Evolutionary conservation across 495 filamentous ascomycete species (phyloP).

Genomic region (Talaromyces trachyspermus): DNA sequence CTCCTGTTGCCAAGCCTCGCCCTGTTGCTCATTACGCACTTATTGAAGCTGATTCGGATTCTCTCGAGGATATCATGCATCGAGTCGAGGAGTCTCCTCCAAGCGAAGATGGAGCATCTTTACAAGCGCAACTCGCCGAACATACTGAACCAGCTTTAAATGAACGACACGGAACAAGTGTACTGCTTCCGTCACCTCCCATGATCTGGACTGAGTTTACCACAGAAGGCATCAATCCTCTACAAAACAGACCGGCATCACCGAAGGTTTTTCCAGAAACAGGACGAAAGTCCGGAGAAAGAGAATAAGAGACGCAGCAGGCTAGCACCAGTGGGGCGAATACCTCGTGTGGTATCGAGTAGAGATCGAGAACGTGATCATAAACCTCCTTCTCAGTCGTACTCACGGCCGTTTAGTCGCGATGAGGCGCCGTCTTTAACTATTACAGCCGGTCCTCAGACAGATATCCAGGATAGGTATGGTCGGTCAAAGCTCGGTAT

Average conservation of each 20-base stretch:
- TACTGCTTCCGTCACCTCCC: constrained; percentile 49
- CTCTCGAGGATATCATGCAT: constrained; percentile 58
- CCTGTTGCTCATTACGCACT: constrained; percentile 74
- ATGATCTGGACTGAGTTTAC: constrained; percentile 38
- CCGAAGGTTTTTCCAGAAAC: constrained; percentile 35
- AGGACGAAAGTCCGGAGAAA: constrained; percentile 19
- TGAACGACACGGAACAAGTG: constrained; percentile 38
- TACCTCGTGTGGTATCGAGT: constrained; percentile 75
- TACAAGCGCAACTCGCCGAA: constrained; percentile 29
- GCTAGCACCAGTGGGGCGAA: constrained; percentile 79
- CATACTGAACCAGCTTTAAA: constrained; percentile 19
- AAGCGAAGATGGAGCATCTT: constrained; percentile 28
- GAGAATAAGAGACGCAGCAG: constrained; percentile 28
- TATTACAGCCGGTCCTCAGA: constrained; percentile 12
- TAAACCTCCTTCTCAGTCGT: constrained; percentile 67
- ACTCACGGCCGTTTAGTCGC: constrained; percentile 70
- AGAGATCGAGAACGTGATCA: constrained; percentile 62
- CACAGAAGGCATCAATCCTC: constrained; percentile 26
- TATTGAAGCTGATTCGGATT: constrained; percentile 66
- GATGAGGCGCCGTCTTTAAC: constrained; percentile 24
- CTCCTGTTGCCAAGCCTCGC: constrained; percentile 29
- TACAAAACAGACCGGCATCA: constrained; percentile 26
- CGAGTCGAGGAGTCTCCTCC: constrained; percentile 46
- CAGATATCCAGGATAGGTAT: constrained; percentile 11
- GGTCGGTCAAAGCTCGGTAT: constrained; percentile 22